Percentiles rank a stretch among this genome's conserved stretches.
Conservation (phyloP, 306 rosid genomes). For the Biancaea sappan region DNA sequence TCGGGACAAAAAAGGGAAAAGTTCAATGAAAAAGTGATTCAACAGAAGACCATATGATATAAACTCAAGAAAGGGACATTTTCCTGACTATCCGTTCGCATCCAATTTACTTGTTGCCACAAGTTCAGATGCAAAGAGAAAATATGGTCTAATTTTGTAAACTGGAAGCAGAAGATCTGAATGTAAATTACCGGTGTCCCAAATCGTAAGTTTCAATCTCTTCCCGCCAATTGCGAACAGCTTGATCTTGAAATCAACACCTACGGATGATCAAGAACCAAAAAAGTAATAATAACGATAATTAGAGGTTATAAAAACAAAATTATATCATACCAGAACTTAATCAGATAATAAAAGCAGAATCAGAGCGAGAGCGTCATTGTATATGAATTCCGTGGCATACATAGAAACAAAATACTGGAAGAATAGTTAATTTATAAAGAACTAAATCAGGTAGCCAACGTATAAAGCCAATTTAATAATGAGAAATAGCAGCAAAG, state of each 20-base stretch:
- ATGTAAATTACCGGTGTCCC: constrained; percentile 85
- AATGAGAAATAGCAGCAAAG: neutral
- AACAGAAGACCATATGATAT: constrained; percentile 21
- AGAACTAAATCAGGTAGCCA: neutral
- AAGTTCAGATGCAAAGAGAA: neutral
- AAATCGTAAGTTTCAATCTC: constrained; percentile 89
- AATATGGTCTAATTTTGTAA: neutral
- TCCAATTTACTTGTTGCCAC: neutral
- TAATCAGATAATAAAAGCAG: constrained; percentile 20
- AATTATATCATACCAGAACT: constrained; percentile 22
- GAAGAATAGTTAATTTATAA: constrained; percentile 11
- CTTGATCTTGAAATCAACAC: constrained; percentile 99
- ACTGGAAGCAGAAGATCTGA: constrained; percentile 21
- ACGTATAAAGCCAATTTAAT: neutral
- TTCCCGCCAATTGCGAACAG: constrained; percentile 75
- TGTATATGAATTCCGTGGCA: neutral
- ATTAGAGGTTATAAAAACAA: neutral
- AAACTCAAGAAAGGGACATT: constrained; percentile 12
- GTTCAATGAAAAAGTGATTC: constrained; percentile 38
- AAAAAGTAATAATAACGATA: neutral
- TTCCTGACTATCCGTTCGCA: constrained; percentile 17
- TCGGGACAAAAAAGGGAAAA: too few relatives aligned
- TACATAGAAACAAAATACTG: neutral
- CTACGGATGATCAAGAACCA: constrained; percentile 40
- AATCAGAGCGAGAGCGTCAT: neutral